Evolutionary conservation across 1,284 basidiomycete genomes (phyloP).

Genomic region (Apiotrichum montevideense): DNA sequence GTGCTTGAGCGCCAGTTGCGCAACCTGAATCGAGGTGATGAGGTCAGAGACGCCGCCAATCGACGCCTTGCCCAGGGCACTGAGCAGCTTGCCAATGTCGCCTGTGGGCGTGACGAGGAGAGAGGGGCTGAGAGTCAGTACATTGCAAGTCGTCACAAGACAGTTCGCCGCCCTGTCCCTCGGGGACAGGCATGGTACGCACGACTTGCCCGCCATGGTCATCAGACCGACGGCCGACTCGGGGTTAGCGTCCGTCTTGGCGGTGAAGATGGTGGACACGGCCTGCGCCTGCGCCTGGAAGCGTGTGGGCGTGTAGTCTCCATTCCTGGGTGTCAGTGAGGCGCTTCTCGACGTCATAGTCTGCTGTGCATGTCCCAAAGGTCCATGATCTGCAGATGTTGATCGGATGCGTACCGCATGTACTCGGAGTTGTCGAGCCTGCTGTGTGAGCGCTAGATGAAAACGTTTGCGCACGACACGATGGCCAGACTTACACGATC

Average conservation of each 20-base stretch:
- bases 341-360: no score
- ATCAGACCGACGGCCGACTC: conserved; percentile 96
- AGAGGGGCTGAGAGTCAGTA: conserved; percentile 60
- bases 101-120: conserved; percentile 93
- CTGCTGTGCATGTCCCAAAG: no score
- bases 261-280: conserved; percentile 81
- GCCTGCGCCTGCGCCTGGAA: conserved; percentile 91
- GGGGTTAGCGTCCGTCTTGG: conserved; percentile 91
- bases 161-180: no score
- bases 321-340: conserved; percentile 54
- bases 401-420: conserved; percentile 56
- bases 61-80: conserved; percentile 66
- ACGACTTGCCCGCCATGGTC: conserved; percentile 96
- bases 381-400: no score
- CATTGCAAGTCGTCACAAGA: not conserved
- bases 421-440: conserved; percentile 90
- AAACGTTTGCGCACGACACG: not conserved
- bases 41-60: conserved; percentile 78
- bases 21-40: conserved; percentile 82
- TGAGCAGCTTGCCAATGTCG: conserved; percentile 85
- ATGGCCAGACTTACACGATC: conserved; percentile 51
- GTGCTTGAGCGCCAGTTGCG: conserved; percentile 94
- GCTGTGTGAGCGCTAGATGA: conserved; percentile 7
- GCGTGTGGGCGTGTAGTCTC: conserved; percentile 81
- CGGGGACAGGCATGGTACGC: conserved; percentile 32